Base-by-base conservation (phyloP, 2,329 filamentous ascomycete species). In the Eutypella sp. region DNA sequence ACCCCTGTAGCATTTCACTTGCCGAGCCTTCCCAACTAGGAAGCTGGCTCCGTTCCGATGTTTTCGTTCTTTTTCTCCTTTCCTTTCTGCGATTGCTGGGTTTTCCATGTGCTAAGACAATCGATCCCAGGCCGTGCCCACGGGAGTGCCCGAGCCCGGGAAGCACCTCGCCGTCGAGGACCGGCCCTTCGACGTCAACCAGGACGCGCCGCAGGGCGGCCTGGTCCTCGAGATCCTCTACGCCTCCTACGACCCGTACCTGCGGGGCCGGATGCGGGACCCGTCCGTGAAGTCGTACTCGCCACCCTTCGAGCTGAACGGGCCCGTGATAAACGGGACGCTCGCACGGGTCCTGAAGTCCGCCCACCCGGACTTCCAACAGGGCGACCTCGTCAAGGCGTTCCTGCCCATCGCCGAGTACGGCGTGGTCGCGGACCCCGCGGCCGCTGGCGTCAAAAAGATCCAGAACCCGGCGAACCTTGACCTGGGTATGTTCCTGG, bases 191-290 rank as follows among this genome's bases (percentile, higher is more conserved):
- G 84, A 89, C 63, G 63, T 79, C 51, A 67, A 79, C 16, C 71
- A 76, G 47, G 64, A 72, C 4, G 71, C 76, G 33, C 74, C 79
- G 25, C 62, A 74, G 42, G 79, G 81, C 48, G 83, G 84, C 37
- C 67, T 89, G 47, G 78, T 78, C 29, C 67, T 80, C 51, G 79
- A 85, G 67, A 79, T 81, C 55, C 74, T 82, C 61, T 86, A 85
- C 65, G 72, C 81, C 54, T 87, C 84, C 44, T 83, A 82, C 65
- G 85, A 89, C 63, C 85, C 85, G 5, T 89, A 88, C 71, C 79
- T 85, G 70, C 81, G 85, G 41, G 81, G 81, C 47, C 76, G 78
- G 51, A 86, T 90, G 84, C 78, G 83, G 31, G 60, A 69, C 27
- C 58, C 81, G 3, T 63, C 72, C 7, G 56, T 67, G 55, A 79